Evolutionary conservation across 345 rosid genomes (phyloP).

Genomic region (Eutrema heterophyllum): DNA sequence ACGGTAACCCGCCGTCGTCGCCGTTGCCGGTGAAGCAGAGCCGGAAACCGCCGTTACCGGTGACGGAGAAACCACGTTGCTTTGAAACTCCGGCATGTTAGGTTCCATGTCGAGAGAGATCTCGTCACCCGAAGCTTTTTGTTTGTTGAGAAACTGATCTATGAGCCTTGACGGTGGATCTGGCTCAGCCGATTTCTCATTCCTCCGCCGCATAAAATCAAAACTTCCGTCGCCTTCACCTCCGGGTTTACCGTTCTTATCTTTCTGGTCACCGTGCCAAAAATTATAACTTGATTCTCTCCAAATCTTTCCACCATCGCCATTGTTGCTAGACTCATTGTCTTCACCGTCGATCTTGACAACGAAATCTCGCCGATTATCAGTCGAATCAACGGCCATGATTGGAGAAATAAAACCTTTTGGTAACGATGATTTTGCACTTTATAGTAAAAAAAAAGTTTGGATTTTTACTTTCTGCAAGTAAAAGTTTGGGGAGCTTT

Average conservation of each 20-base stretch:
- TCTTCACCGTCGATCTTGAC: slow-evolving; percentile 36
- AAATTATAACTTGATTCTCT: slow-evolving; percentile 62
- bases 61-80: background rate
- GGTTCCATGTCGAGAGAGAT: slow-evolving; percentile 69
- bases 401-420: background rate
- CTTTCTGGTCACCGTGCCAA: slow-evolving; percentile 28
- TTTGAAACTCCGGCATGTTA: slow-evolving; percentile 65
- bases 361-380: slow-evolving; percentile 34
- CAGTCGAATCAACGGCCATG: slow-evolving; percentile 42
- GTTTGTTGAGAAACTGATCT: slow-evolving; percentile 63
- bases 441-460: background rate
- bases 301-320: slow-evolving; percentile 40
- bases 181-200: slow-evolving; percentile 12
- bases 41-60: slow-evolving; percentile 39
- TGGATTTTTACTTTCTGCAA: background rate
- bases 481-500: background rate
- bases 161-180: slow-evolving; percentile 80
- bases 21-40: slow-evolving; percentile 23
- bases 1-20: slow-evolving; percentile 3
- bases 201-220: slow-evolving; percentile 29
- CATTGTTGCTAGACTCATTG: slow-evolving; percentile 1
- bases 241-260: slow-evolving; percentile 10
- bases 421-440: background rate
- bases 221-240: slow-evolving; percentile 27
- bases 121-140: slow-evolving; percentile 68